Percentiles rank a stretch among this genome's conserved stretches.
Evolutionary conservation across 2,329 filamentous ascomycete genomes (phyloP).

Genomic region (Fusarium protoensiforme): DNA sequence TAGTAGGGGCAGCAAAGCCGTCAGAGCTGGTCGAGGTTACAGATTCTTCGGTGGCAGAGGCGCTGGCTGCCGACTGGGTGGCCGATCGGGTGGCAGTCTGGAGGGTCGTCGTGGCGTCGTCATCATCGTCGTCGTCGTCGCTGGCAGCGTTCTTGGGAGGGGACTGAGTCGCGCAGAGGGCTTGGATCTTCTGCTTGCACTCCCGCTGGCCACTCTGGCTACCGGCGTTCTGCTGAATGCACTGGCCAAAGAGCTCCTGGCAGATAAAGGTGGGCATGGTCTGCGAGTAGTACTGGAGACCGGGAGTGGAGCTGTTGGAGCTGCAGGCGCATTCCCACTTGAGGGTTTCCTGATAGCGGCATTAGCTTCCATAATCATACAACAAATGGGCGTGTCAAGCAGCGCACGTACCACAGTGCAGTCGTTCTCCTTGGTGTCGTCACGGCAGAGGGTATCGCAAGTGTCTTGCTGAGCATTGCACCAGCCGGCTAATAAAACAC

Average conservation of each 20-base stretch:
- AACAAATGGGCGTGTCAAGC: background rate
- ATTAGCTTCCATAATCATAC: conserved; percentile 8
- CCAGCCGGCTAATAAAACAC: conserved; percentile 56
- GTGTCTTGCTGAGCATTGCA: conserved; percentile 63
- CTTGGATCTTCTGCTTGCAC: conserved; percentile 60
- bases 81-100: conserved; percentile 35
- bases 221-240: conserved; percentile 56
- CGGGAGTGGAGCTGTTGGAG: conserved; percentile 59
- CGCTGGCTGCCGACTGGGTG: conserved; percentile 23
- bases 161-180: conserved; percentile 55
- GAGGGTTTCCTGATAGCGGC: conserved; percentile 51
- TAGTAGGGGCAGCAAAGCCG: conserved; percentile 52
- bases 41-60: conserved; percentile 30
- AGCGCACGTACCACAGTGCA: conserved; percentile 58
- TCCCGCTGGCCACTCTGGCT: conserved; percentile 56
- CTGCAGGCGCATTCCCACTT: conserved; percentile 61
- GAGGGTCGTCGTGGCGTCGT: conserved; percentile 43
- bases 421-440: conserved; percentile 51
- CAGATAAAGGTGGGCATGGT: conserved; percentile 66
- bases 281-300: conserved; percentile 64
- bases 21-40: conserved; percentile 50
- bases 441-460: conserved; percentile 60
- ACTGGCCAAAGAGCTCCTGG: conserved; percentile 59
- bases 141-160: conserved; percentile 49
- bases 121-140: conserved; percentile 29